These are phyloP conservation scores for Inonotus hispidus DNA, from an alignment of 1,284 basidiomycete species.

Conservation along the genomic window DNA sequence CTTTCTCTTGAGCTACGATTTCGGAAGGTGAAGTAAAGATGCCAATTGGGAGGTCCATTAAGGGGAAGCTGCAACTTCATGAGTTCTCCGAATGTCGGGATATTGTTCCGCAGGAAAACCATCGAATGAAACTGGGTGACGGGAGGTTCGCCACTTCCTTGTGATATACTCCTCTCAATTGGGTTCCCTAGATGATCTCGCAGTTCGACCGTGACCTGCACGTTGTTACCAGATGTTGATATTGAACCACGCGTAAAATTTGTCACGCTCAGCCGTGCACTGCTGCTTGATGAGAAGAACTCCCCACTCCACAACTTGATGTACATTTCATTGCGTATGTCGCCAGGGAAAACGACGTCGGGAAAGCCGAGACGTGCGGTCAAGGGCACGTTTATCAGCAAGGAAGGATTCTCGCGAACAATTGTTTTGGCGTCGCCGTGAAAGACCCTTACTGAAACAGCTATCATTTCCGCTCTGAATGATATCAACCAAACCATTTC, in stretches of 20 bases:
- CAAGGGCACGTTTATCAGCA: slow-evolving; percentile 79
- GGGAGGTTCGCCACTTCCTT: slow-evolving; percentile 81
- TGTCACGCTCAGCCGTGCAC: slow-evolving; percentile 55
- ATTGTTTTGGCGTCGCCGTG: slow-evolving; percentile 76
- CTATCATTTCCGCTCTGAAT: slow-evolving; percentile 74
- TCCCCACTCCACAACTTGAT: slow-evolving; percentile 91
- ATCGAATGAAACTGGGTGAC: slow-evolving; percentile 84
- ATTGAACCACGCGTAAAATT: slow-evolving; percentile 55
- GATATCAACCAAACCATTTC: too few relatives aligned
- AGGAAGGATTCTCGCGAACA: slow-evolving; percentile 78
- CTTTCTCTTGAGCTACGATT: slow-evolving; percentile 63
- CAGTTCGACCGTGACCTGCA: slow-evolving; percentile 92
- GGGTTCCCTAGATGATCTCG: slow-evolving; percentile 68
- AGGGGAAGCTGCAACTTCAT: slow-evolving; percentile 82
- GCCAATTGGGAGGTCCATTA: slow-evolving; percentile 71
- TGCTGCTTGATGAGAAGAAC: slow-evolving; percentile 54
- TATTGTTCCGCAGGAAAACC: slow-evolving; percentile 81
- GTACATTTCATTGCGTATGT: slow-evolving; percentile 91
- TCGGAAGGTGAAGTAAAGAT: slow-evolving; percentile 92
- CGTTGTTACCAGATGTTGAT: slow-evolving; percentile 56
- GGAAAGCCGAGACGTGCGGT: slow-evolving; percentile 93
- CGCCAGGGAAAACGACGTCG: slow-evolving; percentile 92
- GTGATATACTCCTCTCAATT: slow-evolving; percentile 72
- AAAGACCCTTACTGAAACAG: slow-evolving; percentile 87
- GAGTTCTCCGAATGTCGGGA: slow-evolving; percentile 90